Evolutionary conservation across 345 rosid species (phyloP), one percentile per base, ranked within the genome.

Genomic region (Citrus medica): DNA sequence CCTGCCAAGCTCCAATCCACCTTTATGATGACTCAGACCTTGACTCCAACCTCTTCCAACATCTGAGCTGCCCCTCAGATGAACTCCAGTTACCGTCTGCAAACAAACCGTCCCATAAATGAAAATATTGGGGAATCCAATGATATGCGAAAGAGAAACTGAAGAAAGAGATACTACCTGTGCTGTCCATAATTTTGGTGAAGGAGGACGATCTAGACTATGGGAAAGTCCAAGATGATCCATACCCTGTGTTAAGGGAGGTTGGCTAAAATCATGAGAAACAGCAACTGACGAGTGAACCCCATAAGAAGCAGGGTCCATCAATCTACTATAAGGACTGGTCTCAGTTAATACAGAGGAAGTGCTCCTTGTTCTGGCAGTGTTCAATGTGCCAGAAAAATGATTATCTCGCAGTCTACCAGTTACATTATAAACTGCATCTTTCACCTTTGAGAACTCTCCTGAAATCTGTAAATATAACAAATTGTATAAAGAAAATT

Each of bases 1-100:
- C 98, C 98, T 92, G 86, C 91, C 90, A 80, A 80, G 89, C 82
- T 86, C 94, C 75, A 79, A 40, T 82, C 95, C 91, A 78, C 90
- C 82, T 82, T 86, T 84, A 64, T 83, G 79, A 78, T 90, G 83
- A 74, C 87, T 64, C 79, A 86, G 85, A 84, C 91, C 92, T 69
- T 90, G 83, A 74, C 86, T 64, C 79, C 86, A 86, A 84, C 92
- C 92, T 69, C 94, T 85, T 71, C 79, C 83, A 53, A 73, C 69
- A 80, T 92, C 93, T 25, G 82, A 25, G 22, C 78, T 82, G 76
- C 84, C 82, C 83, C 92, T 87, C 66, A 82, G 82, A 79, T 87
- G 86, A 68, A 80, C 71, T 75, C 89, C 83, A 81, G 82, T 69
- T 74, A 79, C 73, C 21, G 72, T 66, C 95, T 91, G 89, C 81